Evolutionary conservation across 352 stramenopile genomes (phyloP), one percentile per base, ranked within the genome.

Genomic region (Phytophthora hybrid): DNA sequence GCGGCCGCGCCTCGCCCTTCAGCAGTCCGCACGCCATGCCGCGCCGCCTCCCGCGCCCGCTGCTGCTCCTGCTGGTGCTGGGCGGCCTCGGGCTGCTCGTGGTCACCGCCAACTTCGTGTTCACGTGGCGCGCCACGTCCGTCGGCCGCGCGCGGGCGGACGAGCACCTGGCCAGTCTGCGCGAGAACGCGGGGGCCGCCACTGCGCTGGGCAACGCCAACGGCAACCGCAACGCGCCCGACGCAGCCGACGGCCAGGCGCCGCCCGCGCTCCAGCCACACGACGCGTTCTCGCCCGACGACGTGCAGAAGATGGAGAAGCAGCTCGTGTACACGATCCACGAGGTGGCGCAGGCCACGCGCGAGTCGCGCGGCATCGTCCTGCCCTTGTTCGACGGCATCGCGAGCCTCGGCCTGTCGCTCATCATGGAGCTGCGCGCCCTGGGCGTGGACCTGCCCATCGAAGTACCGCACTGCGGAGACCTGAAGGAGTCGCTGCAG

Each of bases 401-500:
- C 57, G 80, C 83, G 44, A n/a, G 65, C 19, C 71, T 89, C 1
- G 85, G 83, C 2, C 39, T 88, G 47, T 93, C 85, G 34, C 71
- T 91, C 3, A 83, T 93, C 37, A 79, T 89, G 72, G 80, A 91
- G 56, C 71, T 91, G 11, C 77, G 83, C 56, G 71, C 68, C 23
- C 74, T 90, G 62, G 59, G 78, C 41, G 71, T 90, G 19, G 72
- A 84, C 10, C 26, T 90, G 47, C 82, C 85, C 16, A 77, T 91
- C 26, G 83, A 93, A 59, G 76, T 91, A 2, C 85, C 85, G n/a
- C 72, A 91, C 39, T 93, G 85, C 29, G 85, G 85, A 34, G 83
- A 90, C 41, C 62, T 91, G 21, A 80, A 74, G 19, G 69, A 78
- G 11, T 63, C 66, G 5, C 49, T 81, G 7, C 78, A 73, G 61